A percentile compares a stretch with the other conserved stretches of the same genome.
These are phyloP conservation scores for Pelargonium myrrhifolium DNA, from an alignment of 441 rosid genomes.

Conservation along the genomic window DNA sequence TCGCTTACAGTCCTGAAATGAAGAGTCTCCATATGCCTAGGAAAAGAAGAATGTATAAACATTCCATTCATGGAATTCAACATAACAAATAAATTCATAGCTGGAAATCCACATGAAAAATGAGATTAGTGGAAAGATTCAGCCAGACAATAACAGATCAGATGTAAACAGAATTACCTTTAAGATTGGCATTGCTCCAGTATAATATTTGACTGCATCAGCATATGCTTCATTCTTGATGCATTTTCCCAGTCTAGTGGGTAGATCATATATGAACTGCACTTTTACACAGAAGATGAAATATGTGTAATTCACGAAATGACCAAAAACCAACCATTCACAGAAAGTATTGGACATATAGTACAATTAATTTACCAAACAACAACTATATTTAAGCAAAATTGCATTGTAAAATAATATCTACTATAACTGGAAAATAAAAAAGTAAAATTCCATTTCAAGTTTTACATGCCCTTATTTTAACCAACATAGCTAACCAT, in stretches of 20 bases:
- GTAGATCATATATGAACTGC: slow-evolving; percentile 99
- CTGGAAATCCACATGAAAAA: slow-evolving; percentile 8
- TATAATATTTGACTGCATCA: slow-evolving; percentile 91
- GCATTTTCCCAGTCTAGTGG: slow-evolving; percentile 88
- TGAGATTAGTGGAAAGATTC: slow-evolving; percentile 8
- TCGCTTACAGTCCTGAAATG: slow-evolving; percentile 87
- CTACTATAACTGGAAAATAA: slow-evolving; percentile 1
- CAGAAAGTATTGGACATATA: slow-evolving; percentile 2
- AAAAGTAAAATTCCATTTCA: not conserved
- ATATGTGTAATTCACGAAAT: slow-evolving; percentile 24
- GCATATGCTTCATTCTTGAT: slow-evolving; percentile 84
- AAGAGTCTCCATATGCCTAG: slow-evolving; percentile 90
- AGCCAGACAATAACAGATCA: slow-evolving; percentile 7
- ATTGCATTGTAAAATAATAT: not conserved
- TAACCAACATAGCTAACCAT: slow-evolving; percentile 12
- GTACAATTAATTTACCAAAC: not conserved
- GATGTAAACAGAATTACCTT: slow-evolving; percentile 38
- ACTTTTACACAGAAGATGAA: slow-evolving; percentile 47
- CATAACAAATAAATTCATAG: slow-evolving; percentile 10
- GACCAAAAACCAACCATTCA: slow-evolving; percentile 20
- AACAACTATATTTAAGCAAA: not conserved
- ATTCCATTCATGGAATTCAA: slow-evolving; percentile 10
- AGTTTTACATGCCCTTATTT: not conserved
- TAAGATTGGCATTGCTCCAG: slow-evolving; percentile 95
- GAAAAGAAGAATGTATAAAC: slow-evolving; percentile 8